Conservation (phyloP, 768 basidiomycete genomes). For the Coprinopsis sp. region DNA sequence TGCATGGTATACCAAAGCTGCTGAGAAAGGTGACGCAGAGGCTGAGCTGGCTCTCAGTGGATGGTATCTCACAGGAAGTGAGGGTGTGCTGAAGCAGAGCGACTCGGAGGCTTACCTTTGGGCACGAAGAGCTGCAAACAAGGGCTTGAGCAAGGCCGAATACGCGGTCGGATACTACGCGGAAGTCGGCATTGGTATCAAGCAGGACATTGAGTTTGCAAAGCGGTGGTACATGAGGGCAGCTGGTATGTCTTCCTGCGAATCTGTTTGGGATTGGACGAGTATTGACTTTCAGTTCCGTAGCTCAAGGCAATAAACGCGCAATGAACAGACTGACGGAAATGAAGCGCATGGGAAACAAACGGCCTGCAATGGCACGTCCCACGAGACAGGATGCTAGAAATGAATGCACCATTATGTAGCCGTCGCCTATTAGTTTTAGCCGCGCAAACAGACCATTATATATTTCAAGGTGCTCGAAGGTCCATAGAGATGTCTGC, state of each 20-base stretch:
- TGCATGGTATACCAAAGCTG: slow-evolving; percentile 98
- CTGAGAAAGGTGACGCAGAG: slow-evolving; percentile 92
- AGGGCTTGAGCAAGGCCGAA: slow-evolving; percentile 94
- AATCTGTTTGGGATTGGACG: not conserved
- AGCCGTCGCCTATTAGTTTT: slow-evolving; percentile 28
- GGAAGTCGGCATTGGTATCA: slow-evolving; percentile 95
- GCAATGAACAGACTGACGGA: slow-evolving; percentile 96
- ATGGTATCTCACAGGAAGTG: slow-evolving; percentile 96
- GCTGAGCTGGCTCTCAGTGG: slow-evolving; percentile 95
- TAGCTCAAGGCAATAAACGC: slow-evolving; percentile 97
- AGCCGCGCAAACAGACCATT: too few relatives aligned
- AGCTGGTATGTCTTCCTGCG: slow-evolving; percentile 56
- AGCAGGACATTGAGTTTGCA: slow-evolving; percentile 92
- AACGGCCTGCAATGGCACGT: slow-evolving; percentile 63
- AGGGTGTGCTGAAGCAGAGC: slow-evolving; percentile 94
- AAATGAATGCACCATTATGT: slow-evolving; percentile 80
- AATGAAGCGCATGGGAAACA: slow-evolving; percentile 86
- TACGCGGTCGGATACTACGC: slow-evolving; percentile 99
- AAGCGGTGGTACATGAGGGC: slow-evolving; percentile 99
- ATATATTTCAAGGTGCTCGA: too few relatives aligned
- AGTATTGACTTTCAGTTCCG: slow-evolving; percentile 4
- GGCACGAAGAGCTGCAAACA: slow-evolving; percentile 95
- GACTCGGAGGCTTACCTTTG: slow-evolving; percentile 99
- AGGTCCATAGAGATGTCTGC: too few relatives aligned
- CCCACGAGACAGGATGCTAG: slow-evolving; percentile 92